Conservation (phyloP, 176 grass and related monocot genomes). For the Eleusine coracana region DNA sequence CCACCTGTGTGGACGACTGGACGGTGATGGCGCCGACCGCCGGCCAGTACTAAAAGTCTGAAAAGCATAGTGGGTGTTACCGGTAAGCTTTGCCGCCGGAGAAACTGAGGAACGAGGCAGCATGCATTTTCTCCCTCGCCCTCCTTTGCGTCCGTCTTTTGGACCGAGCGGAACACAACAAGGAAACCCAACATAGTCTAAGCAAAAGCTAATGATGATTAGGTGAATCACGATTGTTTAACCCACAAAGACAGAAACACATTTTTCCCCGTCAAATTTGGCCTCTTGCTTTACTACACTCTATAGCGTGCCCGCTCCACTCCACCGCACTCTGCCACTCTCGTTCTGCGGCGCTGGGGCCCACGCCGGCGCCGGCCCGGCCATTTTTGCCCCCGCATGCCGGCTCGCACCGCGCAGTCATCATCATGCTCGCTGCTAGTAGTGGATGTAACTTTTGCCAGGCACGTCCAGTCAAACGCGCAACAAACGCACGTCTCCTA, state of each 20-base stretch:
- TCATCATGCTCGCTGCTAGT: not conserved
- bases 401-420: not conserved
- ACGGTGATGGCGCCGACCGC: not conserved
- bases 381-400: not conserved
- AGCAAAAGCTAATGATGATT: not conserved
- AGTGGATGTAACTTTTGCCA: slow-evolving; percentile 2
- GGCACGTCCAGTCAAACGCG: not conserved
- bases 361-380: slow-evolving; percentile 16
- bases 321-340: not conserved
- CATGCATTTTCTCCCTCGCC: not conserved
- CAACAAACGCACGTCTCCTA: not conserved
- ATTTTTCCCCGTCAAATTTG: slow-evolving; percentile 4
- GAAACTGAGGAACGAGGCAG: not conserved
- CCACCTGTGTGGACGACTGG: not conserved
- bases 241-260: not conserved
- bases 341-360: not conserved
- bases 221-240: not conserved
- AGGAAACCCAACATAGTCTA: not conserved
- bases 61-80: not conserved
- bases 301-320: not conserved
- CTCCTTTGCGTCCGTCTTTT: not conserved
- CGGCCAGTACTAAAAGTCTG: too few relatives aligned
- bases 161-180: not conserved
- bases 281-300: not conserved
- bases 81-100: not conserved